Percentiles rank a stretch among this genome's conserved stretches.
phyloP scores from a whole-genome alignment of 169 alveolate genomes.

The Plasmodium gallinaceum region DNA sequence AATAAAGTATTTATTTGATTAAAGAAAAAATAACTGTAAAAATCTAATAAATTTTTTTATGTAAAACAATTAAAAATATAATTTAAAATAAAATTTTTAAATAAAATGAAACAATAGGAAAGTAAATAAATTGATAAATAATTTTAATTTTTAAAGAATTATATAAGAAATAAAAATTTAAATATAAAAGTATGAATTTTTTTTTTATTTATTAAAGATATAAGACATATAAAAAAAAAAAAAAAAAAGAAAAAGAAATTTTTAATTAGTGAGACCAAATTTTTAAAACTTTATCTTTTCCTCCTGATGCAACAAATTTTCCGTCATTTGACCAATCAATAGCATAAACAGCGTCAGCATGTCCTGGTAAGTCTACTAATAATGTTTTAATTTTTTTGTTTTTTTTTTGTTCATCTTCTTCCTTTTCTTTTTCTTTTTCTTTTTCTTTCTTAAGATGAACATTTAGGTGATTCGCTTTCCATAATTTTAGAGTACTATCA shows the following conservation, averaged over 20 bases:
- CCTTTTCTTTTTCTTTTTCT: slow-evolving; percentile 11
- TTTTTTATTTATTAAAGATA: background rate
- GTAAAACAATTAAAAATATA: too few relatives aligned
- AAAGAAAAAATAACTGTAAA: too few relatives aligned
- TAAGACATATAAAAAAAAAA: background rate
- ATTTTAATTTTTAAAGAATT: too few relatives aligned
- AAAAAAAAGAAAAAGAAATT: background rate
- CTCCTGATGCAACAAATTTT: slow-evolving; percentile 95
- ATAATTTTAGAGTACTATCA: slow-evolving; percentile 96
- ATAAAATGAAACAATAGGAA: too few relatives aligned
- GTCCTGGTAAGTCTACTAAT: slow-evolving; percentile 98
- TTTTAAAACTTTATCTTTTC: slow-evolving; percentile 92
- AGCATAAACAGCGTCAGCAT: slow-evolving; percentile 98
- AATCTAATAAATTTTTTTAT: too few relatives aligned
- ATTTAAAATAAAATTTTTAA: too few relatives aligned
- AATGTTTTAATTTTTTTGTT: slow-evolving; percentile 85
- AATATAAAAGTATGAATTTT: too few relatives aligned
- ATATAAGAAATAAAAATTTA: too few relatives aligned
- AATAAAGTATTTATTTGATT: too few relatives aligned
- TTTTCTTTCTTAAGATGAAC: slow-evolving; percentile 22
- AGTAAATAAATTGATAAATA: too few relatives aligned
- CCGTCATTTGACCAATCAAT: slow-evolving; percentile 99
- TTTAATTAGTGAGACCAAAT: slow-evolving; percentile 92
- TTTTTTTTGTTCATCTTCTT: slow-evolving; percentile 1
- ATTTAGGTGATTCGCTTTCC: slow-evolving; percentile 91